Evolutionary conservation across 2,329 filamentous ascomycete genomes (phyloP).

Genomic region (Catunica adiposa): DNA sequence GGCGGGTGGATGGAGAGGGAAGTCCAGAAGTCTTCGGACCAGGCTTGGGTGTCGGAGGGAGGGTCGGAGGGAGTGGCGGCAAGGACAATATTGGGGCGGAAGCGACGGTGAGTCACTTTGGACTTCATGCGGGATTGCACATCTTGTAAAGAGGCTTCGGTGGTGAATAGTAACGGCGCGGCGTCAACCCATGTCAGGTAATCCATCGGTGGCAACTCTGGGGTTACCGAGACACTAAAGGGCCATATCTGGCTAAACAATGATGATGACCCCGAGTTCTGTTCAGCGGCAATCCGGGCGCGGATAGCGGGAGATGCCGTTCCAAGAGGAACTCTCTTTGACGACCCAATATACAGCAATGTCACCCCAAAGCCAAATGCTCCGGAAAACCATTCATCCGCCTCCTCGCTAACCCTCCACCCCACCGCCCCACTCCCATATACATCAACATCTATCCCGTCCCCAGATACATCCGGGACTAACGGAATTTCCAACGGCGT

Average conservation of each 20-base stretch:
- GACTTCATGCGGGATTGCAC: slow-evolving; percentile 38
- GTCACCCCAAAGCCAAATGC: slow-evolving; percentile 46
- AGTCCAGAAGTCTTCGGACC: slow-evolving; percentile 59
- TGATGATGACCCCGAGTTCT: background rate
- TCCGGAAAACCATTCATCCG: slow-evolving; percentile 50
- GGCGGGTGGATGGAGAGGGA: slow-evolving; percentile 27
- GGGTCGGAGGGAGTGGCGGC: slow-evolving; percentile 29
- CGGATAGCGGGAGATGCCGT: slow-evolving; percentile 21
- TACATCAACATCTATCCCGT: slow-evolving; percentile 37
- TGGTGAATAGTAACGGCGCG: slow-evolving; percentile 59
- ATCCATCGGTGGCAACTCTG: slow-evolving; percentile 17
- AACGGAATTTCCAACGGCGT: slow-evolving; percentile 39
- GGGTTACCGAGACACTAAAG: background rate
- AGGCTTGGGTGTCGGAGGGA: slow-evolving; percentile 24
- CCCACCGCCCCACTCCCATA: slow-evolving; percentile 40
- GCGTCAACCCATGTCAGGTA: slow-evolving; percentile 57
- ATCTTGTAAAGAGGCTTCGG: slow-evolving; percentile 50
- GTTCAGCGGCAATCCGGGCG: background rate
- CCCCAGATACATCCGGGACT: slow-evolving; percentile 28
- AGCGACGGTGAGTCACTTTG: slow-evolving; percentile 38
- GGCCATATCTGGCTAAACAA: background rate
- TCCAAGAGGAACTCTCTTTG: slow-evolving; percentile 44
- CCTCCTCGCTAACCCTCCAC: slow-evolving; percentile 44
- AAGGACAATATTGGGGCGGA: slow-evolving; percentile 53
- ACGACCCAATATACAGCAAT: slow-evolving; percentile 48